phyloP scores from a whole-genome alignment of 495 filamentous ascomycete species.

The Neurospora terricola region DNA sequence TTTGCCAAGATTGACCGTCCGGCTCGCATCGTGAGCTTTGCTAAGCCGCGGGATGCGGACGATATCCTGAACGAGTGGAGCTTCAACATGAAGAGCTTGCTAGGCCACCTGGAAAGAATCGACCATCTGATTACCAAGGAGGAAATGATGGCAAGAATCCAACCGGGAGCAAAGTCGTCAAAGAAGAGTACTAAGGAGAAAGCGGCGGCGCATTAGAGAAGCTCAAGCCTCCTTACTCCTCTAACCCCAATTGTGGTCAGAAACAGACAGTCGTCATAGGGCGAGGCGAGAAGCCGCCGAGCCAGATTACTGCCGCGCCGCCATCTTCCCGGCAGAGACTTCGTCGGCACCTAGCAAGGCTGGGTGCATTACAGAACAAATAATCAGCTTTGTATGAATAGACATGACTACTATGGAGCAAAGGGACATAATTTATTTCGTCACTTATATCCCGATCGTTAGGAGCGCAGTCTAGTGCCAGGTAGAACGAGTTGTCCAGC shows the following conservation, averaged over 20 bases:
- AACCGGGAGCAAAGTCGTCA: slow-evolving; percentile 42
- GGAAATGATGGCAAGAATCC: slow-evolving; percentile 99
- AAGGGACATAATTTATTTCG: not conserved
- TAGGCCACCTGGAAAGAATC: slow-evolving; percentile 85
- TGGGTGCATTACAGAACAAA: not conserved
- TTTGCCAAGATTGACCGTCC: slow-evolving; percentile 96
- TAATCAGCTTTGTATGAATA: not conserved
- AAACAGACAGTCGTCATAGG: not conserved
- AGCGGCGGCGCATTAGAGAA: slow-evolving; percentile 15
- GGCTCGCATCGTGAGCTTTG: slow-evolving; percentile 82
- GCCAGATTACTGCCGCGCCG: not conserved
- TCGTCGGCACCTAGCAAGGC: not conserved
- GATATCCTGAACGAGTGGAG: slow-evolving; percentile 98
- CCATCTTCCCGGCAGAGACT: not conserved
- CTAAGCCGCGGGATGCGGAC: slow-evolving; percentile 88
- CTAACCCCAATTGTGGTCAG: not conserved
- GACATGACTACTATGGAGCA: not conserved
- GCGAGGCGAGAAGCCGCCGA: not conserved
- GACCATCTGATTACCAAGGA: slow-evolving; percentile 99
- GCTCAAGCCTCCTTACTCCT: not conserved
- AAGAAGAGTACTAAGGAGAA: slow-evolving; percentile 23
- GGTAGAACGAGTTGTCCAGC: not conserved
- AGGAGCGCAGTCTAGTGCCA: not conserved
- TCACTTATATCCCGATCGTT: not conserved
- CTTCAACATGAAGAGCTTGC: slow-evolving; percentile 92